Conservation (phyloP, 768 basidiomycete genomes). For the Cystobasidium ongulense region DNA sequence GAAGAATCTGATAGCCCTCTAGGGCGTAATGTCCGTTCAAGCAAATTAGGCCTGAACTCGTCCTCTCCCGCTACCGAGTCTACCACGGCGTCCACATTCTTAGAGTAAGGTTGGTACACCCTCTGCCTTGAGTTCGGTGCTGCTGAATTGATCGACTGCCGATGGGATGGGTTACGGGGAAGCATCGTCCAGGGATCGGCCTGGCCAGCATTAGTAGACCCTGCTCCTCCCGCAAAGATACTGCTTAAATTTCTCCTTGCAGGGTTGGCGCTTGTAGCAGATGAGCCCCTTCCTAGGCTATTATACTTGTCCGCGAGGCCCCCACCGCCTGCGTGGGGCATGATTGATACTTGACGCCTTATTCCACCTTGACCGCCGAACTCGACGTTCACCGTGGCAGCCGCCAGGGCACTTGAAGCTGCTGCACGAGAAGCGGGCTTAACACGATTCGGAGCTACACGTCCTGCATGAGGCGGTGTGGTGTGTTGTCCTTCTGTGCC, state of each 20-base stretch:
- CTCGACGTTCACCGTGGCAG: slow-evolving; percentile 92
- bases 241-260: slow-evolving; percentile 54
- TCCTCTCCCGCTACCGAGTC: slow-evolving; percentile 51
- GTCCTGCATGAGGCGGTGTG: neutral
- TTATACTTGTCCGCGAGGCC: slow-evolving; percentile 3
- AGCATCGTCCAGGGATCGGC: slow-evolving; percentile 67
- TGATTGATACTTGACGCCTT: slow-evolving; percentile 29
- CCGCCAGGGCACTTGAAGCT: slow-evolving; percentile 74
- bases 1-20: slow-evolving; percentile 87
- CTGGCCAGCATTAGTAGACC: slow-evolving; percentile 37
- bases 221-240: slow-evolving; percentile 78
- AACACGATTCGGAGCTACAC: neutral
- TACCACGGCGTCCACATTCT: slow-evolving; percentile 69
- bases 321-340: neutral
- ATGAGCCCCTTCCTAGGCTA: neutral
- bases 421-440: slow-evolving; percentile 60
- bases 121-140: neutral
- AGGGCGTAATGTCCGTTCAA: slow-evolving; percentile 61
- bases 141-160: neutral
- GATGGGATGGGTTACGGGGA: slow-evolving; percentile 42
- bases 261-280: slow-evolving; percentile 30
- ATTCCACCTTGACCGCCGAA: slow-evolving; percentile 57
- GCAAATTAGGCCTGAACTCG: slow-evolving; percentile 51
- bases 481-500: slow-evolving; percentile 16
- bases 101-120: slow-evolving; percentile 49